Conservation (phyloP, 2,329 filamentous ascomycete genomes). For the Cytospora paraplurivora region DNA sequence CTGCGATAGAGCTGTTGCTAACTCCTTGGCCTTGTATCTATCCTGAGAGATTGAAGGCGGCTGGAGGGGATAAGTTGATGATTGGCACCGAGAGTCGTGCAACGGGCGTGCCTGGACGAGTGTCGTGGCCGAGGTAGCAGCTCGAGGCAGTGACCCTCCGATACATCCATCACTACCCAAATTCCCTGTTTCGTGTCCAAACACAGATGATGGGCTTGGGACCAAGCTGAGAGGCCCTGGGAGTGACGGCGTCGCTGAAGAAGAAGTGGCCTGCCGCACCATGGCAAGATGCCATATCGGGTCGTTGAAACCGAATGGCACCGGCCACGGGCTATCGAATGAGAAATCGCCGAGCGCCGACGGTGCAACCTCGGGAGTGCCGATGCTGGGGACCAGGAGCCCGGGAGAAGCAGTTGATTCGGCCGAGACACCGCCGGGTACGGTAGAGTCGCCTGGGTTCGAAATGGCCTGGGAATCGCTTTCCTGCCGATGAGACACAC, state of each 20-base stretch:
- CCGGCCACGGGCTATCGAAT: conserved; percentile 10
- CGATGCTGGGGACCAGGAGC: background rate
- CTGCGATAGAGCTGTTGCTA: background rate
- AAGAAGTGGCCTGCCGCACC: background rate
- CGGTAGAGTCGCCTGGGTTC: background rate
- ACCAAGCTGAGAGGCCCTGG: background rate
- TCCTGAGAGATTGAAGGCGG: background rate
- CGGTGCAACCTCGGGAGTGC: background rate
- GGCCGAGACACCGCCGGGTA: no score
- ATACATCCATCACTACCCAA: background rate
- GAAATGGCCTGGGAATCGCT: background rate
- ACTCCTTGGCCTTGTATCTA: background rate
- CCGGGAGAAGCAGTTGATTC: background rate
- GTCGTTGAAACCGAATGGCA: background rate
- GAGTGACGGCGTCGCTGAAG: background rate
- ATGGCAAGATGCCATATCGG: background rate
- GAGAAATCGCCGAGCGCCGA: background rate
- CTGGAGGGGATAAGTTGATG: background rate
- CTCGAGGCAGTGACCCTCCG: background rate
- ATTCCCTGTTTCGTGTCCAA: background rate
- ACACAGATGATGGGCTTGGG: background rate
- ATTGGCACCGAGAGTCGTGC: background rate
- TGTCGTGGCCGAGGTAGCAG: background rate
- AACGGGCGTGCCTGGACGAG: background rate
- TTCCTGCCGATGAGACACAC: background rate